These are phyloP conservation scores for Citrus unshiu DNA, from an alignment of 345 rosid species.

Conservation along the genomic window DNA sequence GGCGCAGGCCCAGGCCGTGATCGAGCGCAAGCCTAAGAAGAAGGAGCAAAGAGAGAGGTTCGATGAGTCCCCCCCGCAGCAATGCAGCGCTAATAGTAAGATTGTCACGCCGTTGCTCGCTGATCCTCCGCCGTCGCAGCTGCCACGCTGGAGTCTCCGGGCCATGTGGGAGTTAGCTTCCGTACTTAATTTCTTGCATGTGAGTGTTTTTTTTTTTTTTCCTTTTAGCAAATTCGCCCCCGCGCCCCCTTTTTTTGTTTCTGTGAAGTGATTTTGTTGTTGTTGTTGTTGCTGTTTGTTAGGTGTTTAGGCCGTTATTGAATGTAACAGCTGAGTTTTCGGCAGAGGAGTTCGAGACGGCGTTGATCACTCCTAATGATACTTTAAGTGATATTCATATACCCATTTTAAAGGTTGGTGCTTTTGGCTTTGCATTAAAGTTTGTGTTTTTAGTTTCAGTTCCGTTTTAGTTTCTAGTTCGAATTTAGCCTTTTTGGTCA, in stretches of 20 bases:
- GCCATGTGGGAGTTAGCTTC: constrained; percentile 99
- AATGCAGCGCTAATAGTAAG: constrained; percentile 53
- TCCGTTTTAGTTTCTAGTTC: constrained; percentile 9
- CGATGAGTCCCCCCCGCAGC: constrained; percentile 34
- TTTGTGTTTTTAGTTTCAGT: constrained; percentile 4
- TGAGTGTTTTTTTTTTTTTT: constrained; percentile 30
- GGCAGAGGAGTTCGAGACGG: constrained; percentile 96
- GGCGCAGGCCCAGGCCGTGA: constrained; percentile 44
- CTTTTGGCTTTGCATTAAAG: constrained; percentile 12
- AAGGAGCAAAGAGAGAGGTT: constrained; percentile 44
- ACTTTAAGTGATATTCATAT: constrained; percentile 91
- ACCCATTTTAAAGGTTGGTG: constrained; percentile 90
- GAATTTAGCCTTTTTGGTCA: background rate
- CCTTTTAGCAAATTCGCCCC: constrained; percentile 6
- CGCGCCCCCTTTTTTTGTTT: constrained; percentile 18
- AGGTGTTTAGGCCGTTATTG: constrained; percentile 89
- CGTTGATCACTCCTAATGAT: constrained; percentile 79
- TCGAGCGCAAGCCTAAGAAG: constrained; percentile 61
- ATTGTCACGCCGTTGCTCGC: constrained; percentile 77
- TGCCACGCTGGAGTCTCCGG: constrained; percentile 93
- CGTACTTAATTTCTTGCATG: constrained; percentile 93
- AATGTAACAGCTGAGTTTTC: constrained; percentile 85
- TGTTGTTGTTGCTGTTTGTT: background rate
- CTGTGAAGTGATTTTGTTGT: background rate
- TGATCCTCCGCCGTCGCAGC: constrained; percentile 74